phyloP scores from a whole-genome alignment of 805 yeast species.

The Candida sanyiensis region DNA sequence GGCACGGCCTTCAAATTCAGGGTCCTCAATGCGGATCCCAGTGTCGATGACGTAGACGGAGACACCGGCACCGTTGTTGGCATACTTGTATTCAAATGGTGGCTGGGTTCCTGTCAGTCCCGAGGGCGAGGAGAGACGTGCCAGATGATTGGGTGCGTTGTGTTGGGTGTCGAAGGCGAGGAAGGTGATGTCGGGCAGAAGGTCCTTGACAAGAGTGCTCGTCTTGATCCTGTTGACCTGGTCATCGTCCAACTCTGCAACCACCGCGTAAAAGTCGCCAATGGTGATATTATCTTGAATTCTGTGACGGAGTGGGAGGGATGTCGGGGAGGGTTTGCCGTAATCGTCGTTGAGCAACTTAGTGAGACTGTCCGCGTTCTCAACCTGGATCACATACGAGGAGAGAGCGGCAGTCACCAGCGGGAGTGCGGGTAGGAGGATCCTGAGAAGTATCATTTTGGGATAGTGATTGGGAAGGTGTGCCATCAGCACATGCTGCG shows the following conservation, averaged over 20 bases:
- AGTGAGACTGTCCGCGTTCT: neutral
- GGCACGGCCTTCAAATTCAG: conserved; percentile 61
- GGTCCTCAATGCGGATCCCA: conserved; percentile 57
- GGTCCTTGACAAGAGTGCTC: neutral
- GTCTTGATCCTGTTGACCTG: neutral
- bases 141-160: conserved; percentile 65
- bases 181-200: conserved; percentile 4
- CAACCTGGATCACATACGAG: neutral
- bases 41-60: conserved; percentile 78
- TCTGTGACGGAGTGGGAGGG: neutral
- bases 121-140: conserved; percentile 52
- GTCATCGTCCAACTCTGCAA: neutral
- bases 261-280: neutral
- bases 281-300: neutral
- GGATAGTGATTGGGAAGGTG: too few relatives aligned
- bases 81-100: conserved; percentile 42
- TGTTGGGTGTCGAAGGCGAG: too few relatives aligned
- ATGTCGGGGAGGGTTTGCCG: neutral
- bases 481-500: too few relatives aligned
- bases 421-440: too few relatives aligned
- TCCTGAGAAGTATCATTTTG: too few relatives aligned
- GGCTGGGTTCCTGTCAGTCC: too few relatives aligned
- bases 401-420: neutral
- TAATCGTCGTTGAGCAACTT: neutral
- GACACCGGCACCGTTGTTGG: conserved; percentile 51